These are phyloP conservation scores for Solanum etuberosum DNA, from an alignment of 257 asterid genomes.

Conservation along the genomic window DNA sequence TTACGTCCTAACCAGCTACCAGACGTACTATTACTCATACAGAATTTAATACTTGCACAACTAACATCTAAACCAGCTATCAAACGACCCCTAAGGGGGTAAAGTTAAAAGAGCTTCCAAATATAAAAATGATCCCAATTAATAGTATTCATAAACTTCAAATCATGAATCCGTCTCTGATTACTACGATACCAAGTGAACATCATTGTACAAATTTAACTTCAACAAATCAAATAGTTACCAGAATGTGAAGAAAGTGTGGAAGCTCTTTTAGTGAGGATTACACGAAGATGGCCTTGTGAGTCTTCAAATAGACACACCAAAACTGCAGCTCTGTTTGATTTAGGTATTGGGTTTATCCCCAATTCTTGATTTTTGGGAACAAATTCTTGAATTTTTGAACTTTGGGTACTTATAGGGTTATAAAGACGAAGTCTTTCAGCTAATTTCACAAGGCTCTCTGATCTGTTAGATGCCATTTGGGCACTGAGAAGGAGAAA, in stretches of 20 bases:
- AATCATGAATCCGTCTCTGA: neutral
- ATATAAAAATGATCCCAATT: neutral
- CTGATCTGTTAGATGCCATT: constrained; percentile 30
- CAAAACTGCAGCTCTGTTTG: constrained; percentile 55
- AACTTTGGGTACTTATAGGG: neutral
- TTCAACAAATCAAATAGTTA: neutral
- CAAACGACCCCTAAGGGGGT: neutral
- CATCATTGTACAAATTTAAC: neutral
- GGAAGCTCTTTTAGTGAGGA: constrained; percentile 72
- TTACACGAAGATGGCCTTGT: constrained; percentile 50
- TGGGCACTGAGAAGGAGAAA: neutral
- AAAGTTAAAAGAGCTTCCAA: neutral
- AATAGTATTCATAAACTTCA: neutral
- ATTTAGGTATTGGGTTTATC: neutral
- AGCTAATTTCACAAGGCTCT: constrained; percentile 24
- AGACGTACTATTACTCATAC: neutral
- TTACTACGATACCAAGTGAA: neutral
- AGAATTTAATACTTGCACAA: neutral
- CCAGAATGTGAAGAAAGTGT: constrained; percentile 59
- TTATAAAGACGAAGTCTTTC: constrained; percentile 32
- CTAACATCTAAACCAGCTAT: neutral
- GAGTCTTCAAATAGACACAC: constrained; percentile 58
- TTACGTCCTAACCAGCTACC: neutral
- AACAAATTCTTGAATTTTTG: neutral
- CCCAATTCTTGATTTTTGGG: neutral